Evolutionary conservation across 202 grass and related monocot genomes (phyloP).

Genomic region (Musa balbisiana): DNA sequence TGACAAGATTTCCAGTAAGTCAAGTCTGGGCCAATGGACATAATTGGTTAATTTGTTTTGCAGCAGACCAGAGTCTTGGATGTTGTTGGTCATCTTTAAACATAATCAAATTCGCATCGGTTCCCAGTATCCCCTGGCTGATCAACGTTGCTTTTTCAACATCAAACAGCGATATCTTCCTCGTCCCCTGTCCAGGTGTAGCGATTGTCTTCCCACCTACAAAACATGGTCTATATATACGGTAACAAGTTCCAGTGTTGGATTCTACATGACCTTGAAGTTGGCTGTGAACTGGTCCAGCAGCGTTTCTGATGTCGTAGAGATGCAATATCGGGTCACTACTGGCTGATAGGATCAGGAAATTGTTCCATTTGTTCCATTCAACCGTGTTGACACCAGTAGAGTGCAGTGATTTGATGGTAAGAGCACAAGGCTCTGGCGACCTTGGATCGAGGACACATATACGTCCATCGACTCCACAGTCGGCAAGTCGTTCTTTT

Average conservation of each 20-base stretch:
- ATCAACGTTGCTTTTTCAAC: background rate
- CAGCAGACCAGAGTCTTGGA: conserved; percentile 17
- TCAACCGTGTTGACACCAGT: conserved; percentile 2
- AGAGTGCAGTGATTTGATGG: background rate
- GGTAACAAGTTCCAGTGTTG: background rate
- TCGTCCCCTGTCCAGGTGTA: conserved; percentile 5
- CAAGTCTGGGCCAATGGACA: too few relatives aligned
- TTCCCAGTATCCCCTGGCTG: conserved; percentile 9
- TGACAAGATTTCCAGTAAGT: too few relatives aligned
- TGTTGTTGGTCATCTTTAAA: background rate
- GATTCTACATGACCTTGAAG: conserved; percentile 4
- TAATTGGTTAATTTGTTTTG: background rate
- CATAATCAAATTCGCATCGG: conserved; percentile 1
- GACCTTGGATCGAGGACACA: background rate
- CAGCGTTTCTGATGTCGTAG: conserved; percentile 3
- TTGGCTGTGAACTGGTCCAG: background rate
- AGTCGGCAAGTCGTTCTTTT: background rate
- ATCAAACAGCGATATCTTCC: conserved; percentile 17
- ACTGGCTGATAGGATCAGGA: background rate
- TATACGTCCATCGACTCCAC: conserved; percentile 5
- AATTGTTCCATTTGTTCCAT: background rate
- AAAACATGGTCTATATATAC: conserved; percentile 13
- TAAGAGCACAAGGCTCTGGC: background rate
- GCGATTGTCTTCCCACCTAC: conserved; percentile 10
- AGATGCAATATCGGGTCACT: conserved; percentile 5